Evolutionary conservation across 352 stramenopile species (phyloP).

Genomic region (Phytophthora meadii): DNA sequence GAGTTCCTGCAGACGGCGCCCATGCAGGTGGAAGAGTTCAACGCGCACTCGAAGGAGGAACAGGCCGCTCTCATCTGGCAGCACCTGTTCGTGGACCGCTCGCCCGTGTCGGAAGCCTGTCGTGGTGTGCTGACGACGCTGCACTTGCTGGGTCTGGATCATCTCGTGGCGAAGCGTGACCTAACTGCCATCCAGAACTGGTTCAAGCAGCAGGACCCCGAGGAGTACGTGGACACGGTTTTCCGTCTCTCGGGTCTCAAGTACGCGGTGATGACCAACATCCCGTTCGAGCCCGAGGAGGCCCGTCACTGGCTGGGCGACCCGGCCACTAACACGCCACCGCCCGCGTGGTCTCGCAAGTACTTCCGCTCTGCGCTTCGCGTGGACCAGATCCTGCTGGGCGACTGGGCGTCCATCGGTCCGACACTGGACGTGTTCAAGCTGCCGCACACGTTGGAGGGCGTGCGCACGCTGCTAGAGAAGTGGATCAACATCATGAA

Average conservation of each 20-base stretch:
- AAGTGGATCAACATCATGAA: constrained; percentile 94
- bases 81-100: constrained; percentile 14
- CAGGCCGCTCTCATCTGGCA: constrained; percentile 91
- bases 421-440: constrained; percentile 58
- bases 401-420: constrained; percentile 82
- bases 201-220: constrained; percentile 78
- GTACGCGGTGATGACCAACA: constrained; percentile 97
- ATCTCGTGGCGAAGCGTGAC: constrained; percentile 74
- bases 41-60: constrained; percentile 72
- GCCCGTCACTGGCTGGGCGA: constrained; percentile 61
- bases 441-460: constrained; percentile 77
- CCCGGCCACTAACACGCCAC: constrained; percentile 42
- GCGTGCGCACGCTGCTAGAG: constrained; percentile 81
- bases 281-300: constrained; percentile 85
- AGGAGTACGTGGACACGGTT: constrained; percentile 78
- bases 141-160: constrained; percentile 70
- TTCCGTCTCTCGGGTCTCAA: constrained; percentile 79
- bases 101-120: constrained; percentile 91
- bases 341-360: constrained; percentile 55
- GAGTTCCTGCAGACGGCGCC: constrained; percentile 94
- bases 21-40: constrained; percentile 82
- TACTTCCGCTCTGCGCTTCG: constrained; percentile 92
- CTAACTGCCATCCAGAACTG: constrained; percentile 84
- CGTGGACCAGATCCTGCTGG: constrained; percentile 91
- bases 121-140: constrained; percentile 92